These are phyloP conservation scores for Myrica gale DNA, from an alignment of 306 rosid species.

Conservation along the genomic window DNA sequence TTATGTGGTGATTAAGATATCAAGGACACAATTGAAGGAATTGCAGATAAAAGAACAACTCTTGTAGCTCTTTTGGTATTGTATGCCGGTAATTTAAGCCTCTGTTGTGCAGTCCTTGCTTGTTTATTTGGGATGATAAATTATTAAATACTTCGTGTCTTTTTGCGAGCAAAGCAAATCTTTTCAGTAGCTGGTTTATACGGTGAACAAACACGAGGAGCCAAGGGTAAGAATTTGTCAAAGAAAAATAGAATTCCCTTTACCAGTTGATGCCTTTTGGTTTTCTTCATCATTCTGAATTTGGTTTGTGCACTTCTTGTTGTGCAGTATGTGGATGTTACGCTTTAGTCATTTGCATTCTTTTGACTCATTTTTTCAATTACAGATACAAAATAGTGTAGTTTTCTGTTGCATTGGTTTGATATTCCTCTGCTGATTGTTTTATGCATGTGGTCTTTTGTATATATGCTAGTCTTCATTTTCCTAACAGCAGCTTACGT, in stretches of 20 bases:
- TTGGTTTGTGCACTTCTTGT: background rate
- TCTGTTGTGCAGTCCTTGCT: background rate
- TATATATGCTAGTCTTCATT: background rate
- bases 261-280: background rate
- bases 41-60: background rate
- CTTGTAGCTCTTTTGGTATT: background rate
- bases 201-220: slow-evolving; percentile 53
- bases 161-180: background rate
- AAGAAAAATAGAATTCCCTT: background rate
- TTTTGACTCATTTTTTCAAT: no score
- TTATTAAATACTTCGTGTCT: background rate
- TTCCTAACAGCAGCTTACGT: slow-evolving; percentile 16
- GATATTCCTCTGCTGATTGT: background rate
- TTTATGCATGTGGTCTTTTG: slow-evolving; percentile 2
- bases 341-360: background rate
- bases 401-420: no score
- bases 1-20: background rate
- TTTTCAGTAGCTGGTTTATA: slow-evolving; percentile 87
- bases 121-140: background rate
- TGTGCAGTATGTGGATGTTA: background rate
- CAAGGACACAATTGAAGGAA: background rate
- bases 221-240: slow-evolving; percentile 50
- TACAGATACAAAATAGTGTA: background rate
- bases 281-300: background rate
- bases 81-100: background rate